Evolutionary conservation across 441 rosid genomes (phyloP).

Genomic region (Arabidopsis lyrata): DNA sequence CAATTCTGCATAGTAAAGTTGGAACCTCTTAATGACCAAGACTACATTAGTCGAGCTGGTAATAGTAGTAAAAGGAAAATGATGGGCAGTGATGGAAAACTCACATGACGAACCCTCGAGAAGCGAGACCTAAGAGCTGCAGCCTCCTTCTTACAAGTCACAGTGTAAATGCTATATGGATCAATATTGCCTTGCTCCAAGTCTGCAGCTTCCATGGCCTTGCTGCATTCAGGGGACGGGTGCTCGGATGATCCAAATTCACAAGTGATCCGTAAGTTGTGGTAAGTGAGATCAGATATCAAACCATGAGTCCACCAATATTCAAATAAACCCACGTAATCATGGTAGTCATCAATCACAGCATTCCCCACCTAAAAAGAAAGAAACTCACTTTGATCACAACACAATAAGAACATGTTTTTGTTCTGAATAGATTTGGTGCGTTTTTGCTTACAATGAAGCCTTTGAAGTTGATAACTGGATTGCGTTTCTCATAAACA

Average conservation of each 20-base stretch:
- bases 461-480: slow-evolving; percentile 88
- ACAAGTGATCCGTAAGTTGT: slow-evolving; percentile 60
- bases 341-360: slow-evolving; percentile 92
- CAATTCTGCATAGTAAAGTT: not conserved
- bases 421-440: not conserved
- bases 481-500: slow-evolving; percentile 65
- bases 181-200: slow-evolving; percentile 82
- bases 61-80: not conserved
- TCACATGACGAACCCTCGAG: slow-evolving; percentile 78
- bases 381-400: not conserved
- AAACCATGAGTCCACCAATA: slow-evolving; percentile 98
- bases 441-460: slow-evolving; percentile 65
- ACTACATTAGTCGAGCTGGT: not conserved
- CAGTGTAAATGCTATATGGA: slow-evolving; percentile 88
- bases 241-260: slow-evolving; percentile 66
- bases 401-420: not conserved
- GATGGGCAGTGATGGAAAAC: slow-evolving; percentile 32
- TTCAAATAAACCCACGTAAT: slow-evolving; percentile 81
- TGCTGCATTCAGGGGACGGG: slow-evolving; percentile 70
- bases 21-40: slow-evolving; percentile 1
- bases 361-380: slow-evolving; percentile 85
- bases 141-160: slow-evolving; percentile 63
- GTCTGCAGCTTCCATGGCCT: slow-evolving; percentile 63
- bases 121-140: slow-evolving; percentile 56
- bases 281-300: slow-evolving; percentile 88